Evolutionary conservation across 2,329 filamentous ascomycete genomes (phyloP).

Genomic region (Scedosporium apiospermum): DNA sequence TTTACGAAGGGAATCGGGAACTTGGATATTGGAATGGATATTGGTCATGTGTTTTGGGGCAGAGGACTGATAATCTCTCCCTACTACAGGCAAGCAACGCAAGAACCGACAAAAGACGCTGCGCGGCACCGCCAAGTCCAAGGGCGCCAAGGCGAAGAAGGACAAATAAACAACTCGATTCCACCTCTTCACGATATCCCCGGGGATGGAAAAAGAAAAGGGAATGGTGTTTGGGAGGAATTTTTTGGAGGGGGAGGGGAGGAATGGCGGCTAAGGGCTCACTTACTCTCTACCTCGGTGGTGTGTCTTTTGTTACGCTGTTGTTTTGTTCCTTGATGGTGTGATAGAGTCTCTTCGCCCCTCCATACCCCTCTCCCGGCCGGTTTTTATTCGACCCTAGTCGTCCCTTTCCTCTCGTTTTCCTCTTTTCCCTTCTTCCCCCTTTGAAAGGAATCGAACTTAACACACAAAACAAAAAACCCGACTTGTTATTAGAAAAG

Average conservation of each 20-base stretch:
- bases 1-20: too few relatives aligned
- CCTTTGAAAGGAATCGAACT: background rate
- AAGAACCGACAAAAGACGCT: conserved; percentile 99
- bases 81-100: conserved; percentile 86
- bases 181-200: conserved; percentile 11
- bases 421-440: background rate
- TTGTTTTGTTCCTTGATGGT: background rate
- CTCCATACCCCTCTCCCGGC: background rate
- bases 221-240: conserved; percentile 8
- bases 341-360: background rate
- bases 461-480: background rate
- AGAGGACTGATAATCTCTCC: background rate
- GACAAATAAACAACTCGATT: conserved; percentile 59
- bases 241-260: background rate
- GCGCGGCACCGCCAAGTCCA: conserved; percentile 95
- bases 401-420: background rate
- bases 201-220: background rate
- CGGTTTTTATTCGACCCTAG: too few relatives aligned
- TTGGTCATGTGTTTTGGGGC: conserved; percentile 4
- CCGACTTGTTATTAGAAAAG: background rate
- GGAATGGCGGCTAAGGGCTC: conserved; percentile 6
- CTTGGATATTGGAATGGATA: too few relatives aligned
- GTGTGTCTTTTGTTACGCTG: background rate
- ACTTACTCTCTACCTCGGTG: background rate
- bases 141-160: conserved; percentile 93